These are phyloP conservation scores for Xerocomus cyaneibrunnescens DNA, from an alignment of 1,284 basidiomycete genomes.

Conservation along the genomic window DNA sequence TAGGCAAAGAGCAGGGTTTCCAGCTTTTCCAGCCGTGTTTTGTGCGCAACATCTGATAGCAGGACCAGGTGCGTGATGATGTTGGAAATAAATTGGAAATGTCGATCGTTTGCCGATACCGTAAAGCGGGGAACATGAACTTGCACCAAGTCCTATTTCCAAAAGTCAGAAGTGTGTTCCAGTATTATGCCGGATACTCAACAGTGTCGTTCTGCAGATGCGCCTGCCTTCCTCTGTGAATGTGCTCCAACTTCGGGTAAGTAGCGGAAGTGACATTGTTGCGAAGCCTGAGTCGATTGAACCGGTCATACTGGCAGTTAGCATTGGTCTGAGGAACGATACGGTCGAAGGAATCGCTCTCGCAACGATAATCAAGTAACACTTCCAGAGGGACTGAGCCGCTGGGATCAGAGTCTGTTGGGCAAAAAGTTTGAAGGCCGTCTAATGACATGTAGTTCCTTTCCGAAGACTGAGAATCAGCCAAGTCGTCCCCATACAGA, in stretches of 20 bases:
- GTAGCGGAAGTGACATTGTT: conserved; percentile 61
- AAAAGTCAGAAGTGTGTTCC: conserved; percentile 14
- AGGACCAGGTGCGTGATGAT: conserved; percentile 87
- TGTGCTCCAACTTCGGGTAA: conserved; percentile 36
- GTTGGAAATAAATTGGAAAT: conserved; percentile 87
- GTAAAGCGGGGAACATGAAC: conserved; percentile 85
- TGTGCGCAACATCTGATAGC: conserved; percentile 86
- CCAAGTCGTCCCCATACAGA: neutral
- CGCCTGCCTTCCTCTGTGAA: conserved; percentile 45
- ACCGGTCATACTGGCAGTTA: conserved; percentile 88
- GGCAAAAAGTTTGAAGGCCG: conserved; percentile 89
- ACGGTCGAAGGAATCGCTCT: conserved; percentile 83
- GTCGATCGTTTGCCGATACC: conserved; percentile 83
- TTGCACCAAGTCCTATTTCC: conserved; percentile 71
- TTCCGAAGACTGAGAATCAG: conserved; percentile 8
- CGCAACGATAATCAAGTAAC: conserved; percentile 79
- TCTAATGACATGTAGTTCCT: conserved; percentile 76
- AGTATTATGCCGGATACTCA: conserved; percentile 20
- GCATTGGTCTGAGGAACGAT: conserved; percentile 90
- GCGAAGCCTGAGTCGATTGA: conserved; percentile 86
- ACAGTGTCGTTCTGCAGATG: conserved; percentile 85
- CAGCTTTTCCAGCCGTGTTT: conserved; percentile 71
- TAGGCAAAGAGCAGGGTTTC: conserved; percentile 89
- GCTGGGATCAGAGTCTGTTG: conserved; percentile 46
- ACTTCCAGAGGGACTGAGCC: conserved; percentile 84